Percentiles rank a stretch among this genome's conserved stretches.
These are phyloP conservation scores for Phaffia australis DNA, from an alignment of 768 basidiomycete species.

Conservation along the genomic window DNA sequence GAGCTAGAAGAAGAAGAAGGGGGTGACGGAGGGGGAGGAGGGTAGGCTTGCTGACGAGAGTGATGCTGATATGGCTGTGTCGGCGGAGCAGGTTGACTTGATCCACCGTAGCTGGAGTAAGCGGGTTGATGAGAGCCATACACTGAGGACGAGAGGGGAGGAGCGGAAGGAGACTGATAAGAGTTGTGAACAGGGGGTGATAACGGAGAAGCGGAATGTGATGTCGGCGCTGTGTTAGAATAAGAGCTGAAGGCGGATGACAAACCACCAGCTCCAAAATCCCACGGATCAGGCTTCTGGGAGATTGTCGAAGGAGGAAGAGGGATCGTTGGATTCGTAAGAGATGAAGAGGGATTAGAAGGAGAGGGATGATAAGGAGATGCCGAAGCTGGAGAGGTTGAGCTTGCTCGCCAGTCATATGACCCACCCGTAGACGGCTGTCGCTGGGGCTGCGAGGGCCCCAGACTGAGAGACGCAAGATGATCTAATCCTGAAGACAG, in stretches of 20 bases:
- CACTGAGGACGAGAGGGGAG: constrained; percentile 28
- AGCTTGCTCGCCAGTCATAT: constrained; percentile 51
- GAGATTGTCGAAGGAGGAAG: constrained; percentile 33
- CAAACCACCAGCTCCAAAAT: not conserved
- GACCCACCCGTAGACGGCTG: constrained; percentile 25
- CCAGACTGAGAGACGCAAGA: not conserved
- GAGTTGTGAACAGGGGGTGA: not conserved
- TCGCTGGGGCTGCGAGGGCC: constrained; percentile 14
- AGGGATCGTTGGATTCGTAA: constrained; percentile 22
- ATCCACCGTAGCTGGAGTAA: constrained; percentile 31
- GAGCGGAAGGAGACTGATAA: not conserved
- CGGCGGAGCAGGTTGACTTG: not conserved
- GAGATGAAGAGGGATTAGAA: constrained; percentile 8
- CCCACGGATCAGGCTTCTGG: constrained; percentile 31
- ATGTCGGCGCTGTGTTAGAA: not conserved
- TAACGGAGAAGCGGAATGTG: constrained; percentile 4
- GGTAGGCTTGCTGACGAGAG: not conserved
- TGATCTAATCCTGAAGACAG: constrained; percentile 27
- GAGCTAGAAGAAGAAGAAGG: constrained; percentile 8
- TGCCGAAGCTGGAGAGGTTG: constrained; percentile 36
- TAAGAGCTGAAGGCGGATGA: no score
- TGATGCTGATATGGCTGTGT: constrained; percentile 6
- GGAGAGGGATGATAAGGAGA: constrained; percentile 35
- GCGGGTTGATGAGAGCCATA: constrained; percentile 32
- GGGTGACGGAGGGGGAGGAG: not conserved